Base-by-base conservation (phyloP, 116 monocot genomes). In the Papilionanthe hybrid region DNA sequence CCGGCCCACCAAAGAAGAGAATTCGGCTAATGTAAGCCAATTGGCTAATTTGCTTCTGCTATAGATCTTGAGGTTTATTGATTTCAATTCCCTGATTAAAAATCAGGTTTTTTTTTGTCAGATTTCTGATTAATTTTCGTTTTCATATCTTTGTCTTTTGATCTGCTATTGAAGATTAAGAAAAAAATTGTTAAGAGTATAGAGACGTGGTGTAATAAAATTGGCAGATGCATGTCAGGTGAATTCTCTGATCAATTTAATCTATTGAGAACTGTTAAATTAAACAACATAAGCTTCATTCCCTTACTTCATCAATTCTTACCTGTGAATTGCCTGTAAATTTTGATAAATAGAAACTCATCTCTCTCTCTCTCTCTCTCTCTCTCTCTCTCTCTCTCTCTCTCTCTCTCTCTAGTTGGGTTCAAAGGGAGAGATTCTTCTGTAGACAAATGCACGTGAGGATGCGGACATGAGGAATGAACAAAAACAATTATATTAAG, bases 361-460 rank as follows among this genome's bases (percentile, higher is more conserved):
- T 68, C 29, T 49, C 49, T 49, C 50, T 2, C 10, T 49, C 53
- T 50, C 53, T 50, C 53, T 32, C 22, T 18, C 27, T 69, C 71
- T 32, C 71, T 37, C 71, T 32, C 32, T 71, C 15, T 5, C 50
- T 2, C 10, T 49, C 53, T 50, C 53, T 50, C 53, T 32, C 22
- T 18, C 27, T 69, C 71, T 32, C 71, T 37, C 71, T 32, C 32
- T 71, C 15, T 5, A 71, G 15, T 71, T 71, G 32, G 9, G 25
- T 71, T 71, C 11, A 32, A 53, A 11, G 28, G 9, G 73, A 22
- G 43, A 73, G 73, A 73, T 73, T 73, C 73, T 44, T 20, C 20
- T 44, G 73, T 73, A 73, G 73, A 73, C 73, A 73, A 73, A 73
- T 73, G 73, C 73, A 73, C 73, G n/a, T 42, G 42, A 71, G 69